phyloP scores from a whole-genome alignment of 1,139 yeast genomes.

The Yamadazyma buinensis region DNA sequence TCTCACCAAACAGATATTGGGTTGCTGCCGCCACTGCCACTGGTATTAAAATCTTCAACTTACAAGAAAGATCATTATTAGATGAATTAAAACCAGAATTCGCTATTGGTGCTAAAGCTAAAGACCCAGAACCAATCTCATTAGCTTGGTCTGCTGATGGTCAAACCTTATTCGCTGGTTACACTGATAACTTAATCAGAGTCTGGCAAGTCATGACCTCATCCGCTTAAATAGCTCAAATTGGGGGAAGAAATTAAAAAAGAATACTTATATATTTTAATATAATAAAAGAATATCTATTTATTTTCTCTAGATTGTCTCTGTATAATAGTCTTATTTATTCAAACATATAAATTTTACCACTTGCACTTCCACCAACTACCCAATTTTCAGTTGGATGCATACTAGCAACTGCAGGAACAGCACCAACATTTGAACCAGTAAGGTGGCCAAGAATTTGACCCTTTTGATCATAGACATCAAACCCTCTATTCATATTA shows the following conservation, averaged over 20 bases:
- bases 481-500: conserved; percentile 86
- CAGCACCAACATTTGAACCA: conserved; percentile 65
- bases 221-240: conserved; percentile 45
- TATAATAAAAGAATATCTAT: too few relatives aligned
- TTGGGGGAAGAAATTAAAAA: too few relatives aligned
- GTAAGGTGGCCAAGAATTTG: conserved; percentile 71
- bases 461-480: conserved; percentile 75
- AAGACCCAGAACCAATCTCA: conserved; percentile 98
- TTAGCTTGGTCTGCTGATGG: conserved; percentile 99
- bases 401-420: conserved; percentile 82
- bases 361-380: conserved; percentile 92
- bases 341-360: conserved; percentile 71
- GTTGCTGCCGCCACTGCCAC: conserved; percentile 99
- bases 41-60: conserved; percentile 97
- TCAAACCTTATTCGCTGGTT: conserved; percentile 99
- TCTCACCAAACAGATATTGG: conserved; percentile 99
- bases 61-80: conserved; percentile 91
- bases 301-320: too few relatives aligned
- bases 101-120: conserved; percentile 83
- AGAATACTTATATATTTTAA: too few relatives aligned
- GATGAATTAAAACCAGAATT: conserved; percentile 99
- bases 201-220: conserved; percentile 99
- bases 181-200: conserved; percentile 99
- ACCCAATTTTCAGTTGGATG: conserved; percentile 89
- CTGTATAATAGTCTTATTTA: conserved; percentile 8